Evolutionary conservation across 2,329 filamentous ascomycete species (phyloP).

Genomic region (Fusarium chuoi): DNA sequence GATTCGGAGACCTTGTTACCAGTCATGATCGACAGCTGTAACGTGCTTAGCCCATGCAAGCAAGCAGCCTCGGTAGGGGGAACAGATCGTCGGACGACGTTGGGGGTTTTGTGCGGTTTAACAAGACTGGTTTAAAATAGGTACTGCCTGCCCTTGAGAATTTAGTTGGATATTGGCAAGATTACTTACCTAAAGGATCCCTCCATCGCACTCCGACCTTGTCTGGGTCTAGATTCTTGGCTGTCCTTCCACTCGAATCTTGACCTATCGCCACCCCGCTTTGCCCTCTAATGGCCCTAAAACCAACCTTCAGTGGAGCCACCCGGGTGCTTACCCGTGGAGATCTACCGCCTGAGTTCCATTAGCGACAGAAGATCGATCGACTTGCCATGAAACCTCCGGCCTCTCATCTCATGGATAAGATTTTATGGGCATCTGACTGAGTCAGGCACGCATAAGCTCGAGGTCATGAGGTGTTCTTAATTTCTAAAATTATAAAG

Average conservation of each 20-base stretch:
- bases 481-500: not conserved
- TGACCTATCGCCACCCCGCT: conserved; percentile 10
- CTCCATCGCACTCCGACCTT: not conserved
- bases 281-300: not conserved
- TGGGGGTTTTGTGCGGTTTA: not conserved
- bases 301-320: conserved; percentile 4
- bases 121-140: not conserved
- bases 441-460: not conserved
- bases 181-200: conserved; percentile 20
- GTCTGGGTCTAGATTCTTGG: not conserved
- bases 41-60: not conserved
- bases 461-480: not conserved
- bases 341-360: conserved; percentile 10
- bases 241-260: not conserved
- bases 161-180: conserved; percentile 1
- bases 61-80: not conserved
- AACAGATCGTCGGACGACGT: not conserved
- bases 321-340: not conserved
- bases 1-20: conserved; percentile 33
- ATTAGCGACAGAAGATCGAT: conserved; percentile 14
- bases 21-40: conserved; percentile 10
- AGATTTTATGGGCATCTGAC: not conserved
- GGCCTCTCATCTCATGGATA: not conserved
- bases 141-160: not conserved
- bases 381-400: conserved; percentile 11